Conservation (phyloP, 2,329 filamentous ascomycete species). For the Macrophomina tecta region DNA sequence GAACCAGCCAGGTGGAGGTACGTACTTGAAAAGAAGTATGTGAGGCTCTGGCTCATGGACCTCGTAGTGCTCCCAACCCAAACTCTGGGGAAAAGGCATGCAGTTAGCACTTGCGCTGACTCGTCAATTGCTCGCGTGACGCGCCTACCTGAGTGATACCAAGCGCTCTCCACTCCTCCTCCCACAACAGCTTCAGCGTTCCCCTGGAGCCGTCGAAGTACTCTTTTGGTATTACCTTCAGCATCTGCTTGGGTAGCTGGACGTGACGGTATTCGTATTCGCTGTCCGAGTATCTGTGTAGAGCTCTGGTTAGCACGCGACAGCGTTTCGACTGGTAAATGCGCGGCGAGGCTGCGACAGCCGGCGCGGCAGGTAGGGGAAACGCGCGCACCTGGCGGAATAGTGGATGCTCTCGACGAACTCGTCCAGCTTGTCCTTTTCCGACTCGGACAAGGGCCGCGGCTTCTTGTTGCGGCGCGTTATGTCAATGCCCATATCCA, state of each 20-base stretch:
- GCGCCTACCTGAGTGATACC: constrained; percentile 87
- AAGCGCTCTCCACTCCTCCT: constrained; percentile 96
- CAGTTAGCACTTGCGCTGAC: constrained; percentile 15
- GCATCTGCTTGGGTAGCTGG: constrained; percentile 96
- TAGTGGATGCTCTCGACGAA: constrained; percentile 96
- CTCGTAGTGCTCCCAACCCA: constrained; percentile 99
- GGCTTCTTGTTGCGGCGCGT: constrained; percentile 86
- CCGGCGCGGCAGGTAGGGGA: background rate
- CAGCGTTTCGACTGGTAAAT: background rate
- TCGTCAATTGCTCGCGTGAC: background rate
- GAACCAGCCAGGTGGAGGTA: constrained; percentile 32
- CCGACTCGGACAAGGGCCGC: constrained; percentile 77
- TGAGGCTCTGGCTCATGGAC: constrained; percentile 98
- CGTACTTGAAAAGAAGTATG: constrained; percentile 97
- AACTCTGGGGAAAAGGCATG: constrained; percentile 66
- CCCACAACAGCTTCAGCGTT: constrained; percentile 94
- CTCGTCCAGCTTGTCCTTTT: constrained; percentile 85
- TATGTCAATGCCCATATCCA: constrained; percentile 72
- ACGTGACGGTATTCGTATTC: constrained; percentile 98
- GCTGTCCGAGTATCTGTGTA: constrained; percentile 82
- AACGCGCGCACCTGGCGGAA: constrained; percentile 73
- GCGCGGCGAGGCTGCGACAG: constrained; percentile 20
- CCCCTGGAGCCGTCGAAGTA: constrained; percentile 90
- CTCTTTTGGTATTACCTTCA: constrained; percentile 93
- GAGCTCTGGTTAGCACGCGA: constrained; percentile 28